These are phyloP conservation scores for Colletotrichum limetticola DNA, from an alignment of 2,329 filamentous ascomycete genomes.

Conservation along the genomic window DNA sequence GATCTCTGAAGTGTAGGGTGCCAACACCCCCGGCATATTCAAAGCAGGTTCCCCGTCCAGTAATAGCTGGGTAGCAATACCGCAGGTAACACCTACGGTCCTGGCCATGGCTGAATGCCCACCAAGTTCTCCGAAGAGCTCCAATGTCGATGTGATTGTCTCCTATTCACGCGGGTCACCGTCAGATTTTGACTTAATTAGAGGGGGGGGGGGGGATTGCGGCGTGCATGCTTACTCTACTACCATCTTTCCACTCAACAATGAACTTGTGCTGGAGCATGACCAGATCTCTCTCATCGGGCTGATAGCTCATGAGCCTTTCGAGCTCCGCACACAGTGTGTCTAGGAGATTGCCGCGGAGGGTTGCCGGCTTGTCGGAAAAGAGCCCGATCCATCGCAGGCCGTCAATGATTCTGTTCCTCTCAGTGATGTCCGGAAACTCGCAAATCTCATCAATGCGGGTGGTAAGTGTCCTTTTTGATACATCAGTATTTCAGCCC, in stretches of 20 bases:
- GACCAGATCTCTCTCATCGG: slow-evolving; percentile 71
- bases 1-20: slow-evolving; percentile 79
- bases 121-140: slow-evolving; percentile 73
- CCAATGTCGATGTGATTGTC: slow-evolving; percentile 71
- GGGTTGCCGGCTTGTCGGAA: slow-evolving; percentile 64
- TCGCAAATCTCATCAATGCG: slow-evolving; percentile 69
- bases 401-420: slow-evolving; percentile 70
- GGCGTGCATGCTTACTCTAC: slow-evolving; percentile 36
- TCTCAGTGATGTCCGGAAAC: slow-evolving; percentile 70
- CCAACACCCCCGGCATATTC: slow-evolving; percentile 77
- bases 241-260: slow-evolving; percentile 74
- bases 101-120: slow-evolving; percentile 77
- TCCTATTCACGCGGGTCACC: background rate
- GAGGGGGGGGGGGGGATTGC: too few species aligned
- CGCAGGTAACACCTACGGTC: slow-evolving; percentile 75
- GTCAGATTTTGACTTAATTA: background rate
- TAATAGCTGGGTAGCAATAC: slow-evolving; percentile 79
- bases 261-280: slow-evolving; percentile 75
- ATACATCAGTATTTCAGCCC: background rate
- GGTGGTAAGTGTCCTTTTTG: too few species aligned
- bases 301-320: slow-evolving; percentile 77
- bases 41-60: slow-evolving; percentile 73
- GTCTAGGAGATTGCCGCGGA: slow-evolving; percentile 74
- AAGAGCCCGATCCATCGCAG: slow-evolving; percentile 71
- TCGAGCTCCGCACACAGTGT: slow-evolving; percentile 78